A percentile compares a stretch with the other conserved stretches of the same genome.
Conservation (phyloP, 768 basidiomycete genomes). For the Clitopilus hobsonii region DNA sequence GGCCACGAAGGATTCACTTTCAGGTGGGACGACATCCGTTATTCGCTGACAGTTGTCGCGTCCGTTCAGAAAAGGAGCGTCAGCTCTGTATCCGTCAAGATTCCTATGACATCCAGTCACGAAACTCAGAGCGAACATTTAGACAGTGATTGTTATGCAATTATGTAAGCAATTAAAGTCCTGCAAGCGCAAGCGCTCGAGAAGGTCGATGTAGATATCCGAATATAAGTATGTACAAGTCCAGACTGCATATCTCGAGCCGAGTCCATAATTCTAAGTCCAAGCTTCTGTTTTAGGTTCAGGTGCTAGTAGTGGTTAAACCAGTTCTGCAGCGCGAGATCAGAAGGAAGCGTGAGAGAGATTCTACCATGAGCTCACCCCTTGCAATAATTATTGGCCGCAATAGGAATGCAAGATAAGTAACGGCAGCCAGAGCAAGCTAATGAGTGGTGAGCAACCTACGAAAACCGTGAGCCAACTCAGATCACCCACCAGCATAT, state of each 20-base stretch:
- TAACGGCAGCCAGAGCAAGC: constrained; percentile 88
- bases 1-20: constrained; percentile 29
- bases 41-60: not conserved
- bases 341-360: not conserved
- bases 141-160: too few relatives aligned
- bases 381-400: constrained; percentile 63
- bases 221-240: not conserved
- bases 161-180: not conserved
- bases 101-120: not conserved
- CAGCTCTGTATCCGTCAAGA: not conserved
- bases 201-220: not conserved
- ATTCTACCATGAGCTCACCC: constrained; percentile 30
- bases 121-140: too few relatives aligned
- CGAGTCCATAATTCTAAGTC: not conserved
- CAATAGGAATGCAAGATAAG: constrained; percentile 83
- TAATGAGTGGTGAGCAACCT: constrained; percentile 19
- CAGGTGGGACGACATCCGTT: not conserved
- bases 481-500: constrained; percentile 57
- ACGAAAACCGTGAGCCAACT: constrained; percentile 4
- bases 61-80: not conserved
- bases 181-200: not conserved
- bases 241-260: not conserved
- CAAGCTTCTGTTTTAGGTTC: not conserved
- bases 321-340: constrained; percentile 2
- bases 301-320: not conserved